Evolutionary conservation across 495 filamentous ascomycete species (phyloP).

Genomic region (Filosporella fistucella): DNA sequence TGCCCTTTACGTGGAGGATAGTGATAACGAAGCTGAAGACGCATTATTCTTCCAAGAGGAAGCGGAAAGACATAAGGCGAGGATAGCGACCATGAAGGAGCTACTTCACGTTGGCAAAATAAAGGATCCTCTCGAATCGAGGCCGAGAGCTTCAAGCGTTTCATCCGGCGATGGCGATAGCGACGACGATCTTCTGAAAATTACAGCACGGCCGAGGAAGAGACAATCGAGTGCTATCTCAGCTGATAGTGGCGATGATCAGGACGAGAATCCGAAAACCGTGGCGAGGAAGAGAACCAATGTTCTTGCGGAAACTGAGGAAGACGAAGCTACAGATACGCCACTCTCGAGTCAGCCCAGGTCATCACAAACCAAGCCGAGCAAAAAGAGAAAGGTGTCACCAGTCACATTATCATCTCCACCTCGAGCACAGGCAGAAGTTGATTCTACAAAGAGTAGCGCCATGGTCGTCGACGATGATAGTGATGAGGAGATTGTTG

Average conservation of each 20-base stretch:
- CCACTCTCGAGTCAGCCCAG: slow-evolving; percentile 19
- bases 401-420: slow-evolving; percentile 22
- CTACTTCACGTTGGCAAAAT: slow-evolving; percentile 15
- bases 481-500: slow-evolving; percentile 31
- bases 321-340: slow-evolving; percentile 24
- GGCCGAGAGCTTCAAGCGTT: slow-evolving; percentile 17
- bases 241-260: slow-evolving; percentile 12
- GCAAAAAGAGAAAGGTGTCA: slow-evolving; percentile 19
- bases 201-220: slow-evolving; percentile 8
- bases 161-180: slow-evolving; percentile 11
- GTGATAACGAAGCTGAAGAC: slow-evolving; percentile 58
- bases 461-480: background rate
- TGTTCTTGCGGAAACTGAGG: slow-evolving; percentile 19
- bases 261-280: slow-evolving; percentile 16
- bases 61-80: slow-evolving; percentile 29
- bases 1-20: slow-evolving; percentile 69
- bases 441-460: background rate
- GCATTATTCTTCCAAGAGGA: slow-evolving; percentile 72
- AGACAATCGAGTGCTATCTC: slow-evolving; percentile 8
- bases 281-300: slow-evolving; percentile 3
- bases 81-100: slow-evolving; percentile 27
- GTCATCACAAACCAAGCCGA: slow-evolving; percentile 25
- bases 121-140: slow-evolving; percentile 2
- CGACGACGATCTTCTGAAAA: slow-evolving; percentile 18
- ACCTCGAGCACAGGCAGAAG: slow-evolving; percentile 1